A percentile compares a stretch with the other conserved stretches of the same genome.
Conservation (phyloP, 441 rosid genomes). For the Gossypium schwendimanii region DNA sequence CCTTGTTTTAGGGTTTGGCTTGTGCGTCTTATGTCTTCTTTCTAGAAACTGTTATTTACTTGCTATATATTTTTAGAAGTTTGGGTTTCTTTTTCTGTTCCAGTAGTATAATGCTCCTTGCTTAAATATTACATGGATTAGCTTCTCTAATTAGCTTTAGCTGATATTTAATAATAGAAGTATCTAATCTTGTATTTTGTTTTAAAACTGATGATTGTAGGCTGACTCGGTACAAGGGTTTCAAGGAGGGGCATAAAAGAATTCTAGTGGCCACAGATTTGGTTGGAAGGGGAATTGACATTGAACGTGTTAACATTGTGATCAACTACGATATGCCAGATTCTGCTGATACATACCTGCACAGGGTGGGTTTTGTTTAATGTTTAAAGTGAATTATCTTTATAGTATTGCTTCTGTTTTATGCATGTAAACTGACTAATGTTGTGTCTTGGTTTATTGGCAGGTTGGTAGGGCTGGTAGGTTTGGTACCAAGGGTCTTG, state of each 20-base stretch:
- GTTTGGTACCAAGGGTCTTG: conserved; percentile 97
- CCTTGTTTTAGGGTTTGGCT: not conserved
- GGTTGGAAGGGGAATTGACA: conserved; percentile 96
- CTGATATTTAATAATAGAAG: not conserved
- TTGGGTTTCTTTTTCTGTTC: not conserved
- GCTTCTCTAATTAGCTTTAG: not conserved
- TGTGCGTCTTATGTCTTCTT: not conserved
- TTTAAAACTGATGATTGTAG: conserved; percentile 25
- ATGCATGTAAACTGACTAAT: not conserved
- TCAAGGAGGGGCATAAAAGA: conserved; percentile 97
- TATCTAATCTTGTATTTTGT: not conserved
- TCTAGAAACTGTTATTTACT: not conserved
- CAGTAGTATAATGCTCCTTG: not conserved
- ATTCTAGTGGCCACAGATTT: conserved; percentile 93
- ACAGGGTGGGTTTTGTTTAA: conserved; percentile 50
- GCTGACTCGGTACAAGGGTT: conserved; percentile 89
- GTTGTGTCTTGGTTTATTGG: not conserved
- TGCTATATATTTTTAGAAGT: not conserved
- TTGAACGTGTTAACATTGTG: conserved; percentile 93
- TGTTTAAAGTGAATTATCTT: not conserved
- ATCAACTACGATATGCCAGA: conserved; percentile 99
- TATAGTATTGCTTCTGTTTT: not conserved
- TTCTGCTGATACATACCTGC: conserved; percentile 96
- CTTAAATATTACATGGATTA: not conserved
- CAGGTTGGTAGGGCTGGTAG: conserved; percentile 99